phyloP scores from a whole-genome alignment of 371 early-diverging fungal species.

The Syncephalastrum sp. region DNA sequence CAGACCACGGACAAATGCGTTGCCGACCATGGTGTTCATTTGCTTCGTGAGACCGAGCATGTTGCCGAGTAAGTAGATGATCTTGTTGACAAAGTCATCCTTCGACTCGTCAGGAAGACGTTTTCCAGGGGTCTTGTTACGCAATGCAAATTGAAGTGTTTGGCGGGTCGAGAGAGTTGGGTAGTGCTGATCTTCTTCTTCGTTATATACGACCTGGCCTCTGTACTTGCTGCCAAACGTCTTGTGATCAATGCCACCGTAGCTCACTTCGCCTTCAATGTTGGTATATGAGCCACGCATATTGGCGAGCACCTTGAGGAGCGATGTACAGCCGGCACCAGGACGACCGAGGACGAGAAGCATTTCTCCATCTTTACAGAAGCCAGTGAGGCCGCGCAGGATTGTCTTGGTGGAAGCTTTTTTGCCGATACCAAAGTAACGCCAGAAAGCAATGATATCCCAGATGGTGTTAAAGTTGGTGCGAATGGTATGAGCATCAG shows the following conservation, averaged over 20 bases:
- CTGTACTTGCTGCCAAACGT: slow-evolving; percentile 52
- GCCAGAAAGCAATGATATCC: slow-evolving; percentile 23
- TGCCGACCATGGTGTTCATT: slow-evolving; percentile 79
- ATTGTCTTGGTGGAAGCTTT: slow-evolving; percentile 32
- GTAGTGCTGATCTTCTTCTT: slow-evolving; percentile 74
- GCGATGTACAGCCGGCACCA: slow-evolving; percentile 68
- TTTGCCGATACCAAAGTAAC: slow-evolving; percentile 20
- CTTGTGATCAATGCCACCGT: slow-evolving; percentile 57
- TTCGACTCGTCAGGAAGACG: slow-evolving; percentile 46
- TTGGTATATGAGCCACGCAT: slow-evolving; percentile 55
- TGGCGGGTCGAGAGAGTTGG: slow-evolving; percentile 66
- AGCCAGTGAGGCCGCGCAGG: slow-evolving; percentile 56
- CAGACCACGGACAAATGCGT: slow-evolving; percentile 78
- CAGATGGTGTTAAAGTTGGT: slow-evolving; percentile 21
- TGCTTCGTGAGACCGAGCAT: slow-evolving; percentile 76
- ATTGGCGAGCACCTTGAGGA: slow-evolving; percentile 68
- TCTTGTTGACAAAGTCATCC: slow-evolving; percentile 42
- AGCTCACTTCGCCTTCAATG: slow-evolving; percentile 56
- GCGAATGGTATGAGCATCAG: slow-evolving; percentile 38
- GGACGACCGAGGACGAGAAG: slow-evolving; percentile 71
- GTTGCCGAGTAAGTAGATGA: slow-evolving; percentile 56
- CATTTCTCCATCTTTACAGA: slow-evolving; percentile 69
- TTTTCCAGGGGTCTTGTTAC: slow-evolving; percentile 62
- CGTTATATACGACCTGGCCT: slow-evolving; percentile 66
- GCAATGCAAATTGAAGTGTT: slow-evolving; percentile 63